Base-by-base conservation (phyloP, 2,329 filamentous ascomycete species). In the Ophiocordyceps sinensis region DNA sequence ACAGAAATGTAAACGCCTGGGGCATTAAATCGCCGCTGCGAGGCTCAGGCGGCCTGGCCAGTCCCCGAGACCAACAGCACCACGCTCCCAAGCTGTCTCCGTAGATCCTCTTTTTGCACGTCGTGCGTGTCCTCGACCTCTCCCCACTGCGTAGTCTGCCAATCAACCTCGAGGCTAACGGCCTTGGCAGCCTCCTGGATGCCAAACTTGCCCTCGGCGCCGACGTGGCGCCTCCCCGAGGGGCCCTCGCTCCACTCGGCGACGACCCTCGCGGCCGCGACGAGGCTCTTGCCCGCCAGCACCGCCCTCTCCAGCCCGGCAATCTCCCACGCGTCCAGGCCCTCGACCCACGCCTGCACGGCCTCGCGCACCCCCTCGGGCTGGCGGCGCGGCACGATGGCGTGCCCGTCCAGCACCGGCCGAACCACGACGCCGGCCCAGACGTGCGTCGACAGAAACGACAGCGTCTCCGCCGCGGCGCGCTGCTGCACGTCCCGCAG, bases 121-220 rank as follows among this genome's bases (percentile, higher is more conserved):
- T 98, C 91, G 63, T 98, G 91, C 26, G 88, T 94, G 62, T 98
- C 88, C 60, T 98, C 91, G 1, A 98, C 91, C 67, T 94, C 88
- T 9, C 91, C 91, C 89, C 91, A 96, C 62, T 83, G 79, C 26
- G 74, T 67, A 1, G 81, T 93, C 71, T 98, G 91, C 81, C 86
- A 95, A 47, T 77, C 71, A 14, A 94, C 85, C 66, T 98, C 91
- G 35, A 93, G 59, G 52, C 75, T 94, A 6, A 82, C 79, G 13
- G 82, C 81, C 52, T 73, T 69, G 0, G 85, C 79, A 1, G 88
- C 89, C 57, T 94, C 79, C 53, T 94, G 83, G 12, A 93, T 79
- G 0, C 85, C 83, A 56, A 93, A 95, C 42, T 45, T 51, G 39
- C 52, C 52, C 29, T 55, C 62, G 7, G 28, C 44, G 26, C 47